A percentile compares a stretch with the other conserved stretches of the same genome.
Evolutionary conservation across 345 rosid species (phyloP).

Genomic region (Murraya koenigii): DNA sequence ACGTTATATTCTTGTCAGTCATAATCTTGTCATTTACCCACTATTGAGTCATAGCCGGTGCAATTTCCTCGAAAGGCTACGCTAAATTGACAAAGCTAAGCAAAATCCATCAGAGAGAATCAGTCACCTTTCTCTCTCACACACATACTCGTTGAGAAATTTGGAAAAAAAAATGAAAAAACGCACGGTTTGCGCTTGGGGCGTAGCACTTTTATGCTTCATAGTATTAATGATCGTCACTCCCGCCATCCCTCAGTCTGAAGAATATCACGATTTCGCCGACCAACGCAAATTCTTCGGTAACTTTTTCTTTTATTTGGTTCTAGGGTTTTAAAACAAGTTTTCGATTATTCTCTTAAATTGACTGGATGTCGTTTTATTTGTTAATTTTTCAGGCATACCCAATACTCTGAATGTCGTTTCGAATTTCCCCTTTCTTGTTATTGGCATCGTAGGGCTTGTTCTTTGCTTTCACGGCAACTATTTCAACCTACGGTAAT

Average conservation of each 20-base stretch:
- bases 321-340: neutral
- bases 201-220: slow-evolving; percentile 63
- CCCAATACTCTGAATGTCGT: slow-evolving; percentile 78
- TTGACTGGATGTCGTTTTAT: neutral
- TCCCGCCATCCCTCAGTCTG: slow-evolving; percentile 78
- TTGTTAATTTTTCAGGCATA: slow-evolving; percentile 55
- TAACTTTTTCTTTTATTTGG: slow-evolving; percentile 16
- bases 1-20: too few relatives aligned
- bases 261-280: slow-evolving; percentile 86
- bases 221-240: slow-evolving; percentile 80
- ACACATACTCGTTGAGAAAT: neutral
- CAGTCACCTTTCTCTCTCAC: neutral
- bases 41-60: too few relatives aligned
- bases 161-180: slow-evolving; percentile 36
- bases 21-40: too few relatives aligned
- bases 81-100: neutral
- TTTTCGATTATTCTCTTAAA: neutral
- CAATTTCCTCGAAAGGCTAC: too few relatives aligned
- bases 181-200: slow-evolving; percentile 58
- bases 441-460: slow-evolving; percentile 75
- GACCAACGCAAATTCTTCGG: slow-evolving; percentile 82
- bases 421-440: slow-evolving; percentile 92
- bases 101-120: neutral
- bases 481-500: slow-evolving; percentile 67
- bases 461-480: slow-evolving; percentile 69